phyloP scores from a whole-genome alignment of 2,329 filamentous ascomycete genomes.

The Ophiostoma piceae region DNA sequence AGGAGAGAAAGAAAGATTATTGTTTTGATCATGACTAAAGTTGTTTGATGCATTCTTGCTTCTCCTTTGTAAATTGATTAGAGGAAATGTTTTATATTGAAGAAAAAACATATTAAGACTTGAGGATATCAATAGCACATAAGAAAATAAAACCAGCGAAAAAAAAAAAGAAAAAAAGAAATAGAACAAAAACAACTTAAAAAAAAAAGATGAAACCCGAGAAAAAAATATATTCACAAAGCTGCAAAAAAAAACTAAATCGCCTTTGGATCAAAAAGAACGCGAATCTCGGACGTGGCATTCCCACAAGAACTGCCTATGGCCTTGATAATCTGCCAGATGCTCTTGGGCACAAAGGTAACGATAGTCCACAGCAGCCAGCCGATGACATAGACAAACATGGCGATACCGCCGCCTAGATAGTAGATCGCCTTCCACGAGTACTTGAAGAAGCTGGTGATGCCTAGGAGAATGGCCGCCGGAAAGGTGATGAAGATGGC shows the following conservation, averaged over 20 bases:
- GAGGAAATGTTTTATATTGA: too few relatives aligned
- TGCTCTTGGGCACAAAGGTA: constrained; percentile 17
- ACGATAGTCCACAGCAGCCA: not conserved
- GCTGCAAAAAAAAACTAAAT: not conserved
- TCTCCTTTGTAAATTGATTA: too few relatives aligned
- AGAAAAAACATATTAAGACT: too few relatives aligned
- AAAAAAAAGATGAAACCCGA: too few relatives aligned
- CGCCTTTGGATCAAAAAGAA: constrained; percentile 22
- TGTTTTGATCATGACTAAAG: too few relatives aligned
- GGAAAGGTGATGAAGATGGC: constrained; percentile 31
- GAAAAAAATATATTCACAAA: too few relatives aligned
- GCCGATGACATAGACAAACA: not conserved
- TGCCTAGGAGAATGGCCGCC: constrained; percentile 26
- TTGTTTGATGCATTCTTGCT: too few relatives aligned
- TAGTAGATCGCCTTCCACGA: not conserved
- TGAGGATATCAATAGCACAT: too few relatives aligned
- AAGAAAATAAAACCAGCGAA: too few relatives aligned
- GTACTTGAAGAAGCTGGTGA: not conserved
- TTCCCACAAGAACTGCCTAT: not conserved
- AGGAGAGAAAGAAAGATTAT: too few relatives aligned
- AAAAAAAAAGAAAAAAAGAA: too few relatives aligned
- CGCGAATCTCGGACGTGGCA: constrained; percentile 17
- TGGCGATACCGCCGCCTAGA: not conserved
- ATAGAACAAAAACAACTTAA: too few relatives aligned
- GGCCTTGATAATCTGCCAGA: constrained; percentile 19